A percentile compares a stretch with the other conserved stretches of the same genome.
Conservation (phyloP, 2,329 filamentous ascomycete species). For the Sporothrix protearum region DNA sequence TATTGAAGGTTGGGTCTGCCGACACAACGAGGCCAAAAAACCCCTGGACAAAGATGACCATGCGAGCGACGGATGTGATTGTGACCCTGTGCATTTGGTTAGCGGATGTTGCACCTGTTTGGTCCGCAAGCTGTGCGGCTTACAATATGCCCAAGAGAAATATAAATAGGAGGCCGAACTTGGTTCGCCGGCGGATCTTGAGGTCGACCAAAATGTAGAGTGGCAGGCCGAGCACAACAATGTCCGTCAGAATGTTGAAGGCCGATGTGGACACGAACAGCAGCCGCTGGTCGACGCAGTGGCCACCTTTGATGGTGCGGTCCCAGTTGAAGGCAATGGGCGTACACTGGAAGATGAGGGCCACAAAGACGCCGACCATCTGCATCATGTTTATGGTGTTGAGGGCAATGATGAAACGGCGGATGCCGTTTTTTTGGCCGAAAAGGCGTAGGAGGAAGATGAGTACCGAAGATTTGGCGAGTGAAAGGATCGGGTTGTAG, state of each 20-base stretch:
- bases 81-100: neutral
- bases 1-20: conserved; percentile 32
- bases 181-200: conserved; percentile 33
- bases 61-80: neutral
- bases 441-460: conserved; percentile 36
- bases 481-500: conserved; percentile 38
- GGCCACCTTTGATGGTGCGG: conserved; percentile 39
- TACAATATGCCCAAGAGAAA: conserved; percentile 35
- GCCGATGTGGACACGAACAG: conserved; percentile 37
- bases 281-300: conserved; percentile 36
- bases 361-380: conserved; percentile 35
- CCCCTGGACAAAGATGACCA: conserved; percentile 34
- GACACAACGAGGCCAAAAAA: conserved; percentile 19
- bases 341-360: conserved; percentile 39
- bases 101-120: too few relatives aligned
- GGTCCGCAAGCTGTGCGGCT: too few relatives aligned
- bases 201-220: conserved; percentile 35
- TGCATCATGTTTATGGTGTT: conserved; percentile 34
- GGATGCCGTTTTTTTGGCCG: conserved; percentile 33
- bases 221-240: conserved; percentile 42
- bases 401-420: conserved; percentile 34
- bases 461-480: conserved; percentile 37
- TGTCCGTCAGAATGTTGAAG: conserved; percentile 45
- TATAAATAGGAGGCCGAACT: conserved; percentile 33
- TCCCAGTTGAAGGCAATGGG: conserved; percentile 46